Evolutionary conservation across 2,329 filamentous ascomycete species (phyloP), one percentile per base, ranked within the genome.

Genomic region (Cytospora mali): DNA sequence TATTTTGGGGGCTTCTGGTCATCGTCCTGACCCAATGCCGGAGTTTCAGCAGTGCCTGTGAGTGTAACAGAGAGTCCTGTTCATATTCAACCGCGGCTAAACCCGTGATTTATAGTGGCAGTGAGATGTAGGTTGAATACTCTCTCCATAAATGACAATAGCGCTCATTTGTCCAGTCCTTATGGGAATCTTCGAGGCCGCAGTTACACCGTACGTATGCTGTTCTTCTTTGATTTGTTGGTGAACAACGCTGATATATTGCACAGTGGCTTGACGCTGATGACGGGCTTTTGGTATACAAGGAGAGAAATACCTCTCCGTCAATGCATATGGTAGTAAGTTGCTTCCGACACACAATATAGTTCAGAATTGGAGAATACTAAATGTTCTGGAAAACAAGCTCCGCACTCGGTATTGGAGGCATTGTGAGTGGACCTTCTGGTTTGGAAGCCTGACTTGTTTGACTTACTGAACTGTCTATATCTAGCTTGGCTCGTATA

Each of bases 211-310:
- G 33, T 35, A 35, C 33, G 33, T 27, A 57, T 25, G 13, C 10
- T 33, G 31, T 33, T 33, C 14, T 6, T 33, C 5, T 33, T 6
- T 33, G 10, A 11, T 3, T 16, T 16, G 16, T 35, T 11, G 33
- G 16, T 16, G 33, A 29, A n/a, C 39, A n/a, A 25, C 23, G 16
- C 31, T 28, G 39, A 48, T 18, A 2, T 54, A 28, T 33, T 11
- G 31, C 4, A 18, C 33, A 35, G 33, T 31, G 72, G 72, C 5
- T 58, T 74, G 27, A 72, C 70, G 10, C 65, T 75, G 11, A 74
- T 75, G 72, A 75, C 72, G 11, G 72, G 71, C 2, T 75, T 75
- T 58, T 75, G 73, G 72, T 76, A 73, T 58, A 75, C 72, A 5
- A 64, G 72, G 21, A 65, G 69, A 13, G 74, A 76, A 62, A 75